Evolutionary conservation across 2,329 filamentous ascomycete species (phyloP).

Genomic region (Monosporascus sp.): DNA sequence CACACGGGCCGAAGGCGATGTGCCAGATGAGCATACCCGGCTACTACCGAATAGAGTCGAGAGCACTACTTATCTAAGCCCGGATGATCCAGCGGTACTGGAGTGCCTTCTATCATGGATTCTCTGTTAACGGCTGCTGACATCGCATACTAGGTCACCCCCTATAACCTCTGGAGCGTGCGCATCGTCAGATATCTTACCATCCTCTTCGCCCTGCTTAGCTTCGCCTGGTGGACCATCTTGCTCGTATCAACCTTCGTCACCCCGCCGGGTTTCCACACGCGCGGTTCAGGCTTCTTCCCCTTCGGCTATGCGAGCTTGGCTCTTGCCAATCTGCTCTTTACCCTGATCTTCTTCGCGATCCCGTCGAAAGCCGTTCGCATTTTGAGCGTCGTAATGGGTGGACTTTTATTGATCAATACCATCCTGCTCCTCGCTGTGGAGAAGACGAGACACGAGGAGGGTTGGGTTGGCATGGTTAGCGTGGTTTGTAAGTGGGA

Average conservation of each 20-base stretch:
- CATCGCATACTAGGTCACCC: slow-evolving; percentile 33
- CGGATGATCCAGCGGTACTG: slow-evolving; percentile 75
- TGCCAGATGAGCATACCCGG: slow-evolving; percentile 52
- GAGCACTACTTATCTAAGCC: slow-evolving; percentile 59
- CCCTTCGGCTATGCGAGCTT: slow-evolving; percentile 79
- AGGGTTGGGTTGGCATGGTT: slow-evolving; percentile 85
- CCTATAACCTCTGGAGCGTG: slow-evolving; percentile 93
- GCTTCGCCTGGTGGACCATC: slow-evolving; percentile 89
- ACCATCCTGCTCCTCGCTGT: slow-evolving; percentile 77
- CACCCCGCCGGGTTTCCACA: slow-evolving; percentile 80
- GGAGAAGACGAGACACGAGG: slow-evolving; percentile 69
- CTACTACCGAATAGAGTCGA: slow-evolving; percentile 66
- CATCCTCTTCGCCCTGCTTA: slow-evolving; percentile 67
- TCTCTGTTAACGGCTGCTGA: slow-evolving; percentile 12
- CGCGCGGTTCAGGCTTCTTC: slow-evolving; percentile 87
- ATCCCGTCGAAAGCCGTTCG: slow-evolving; percentile 77
- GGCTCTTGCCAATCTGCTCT: slow-evolving; percentile 68
- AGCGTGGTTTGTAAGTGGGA: slow-evolving; percentile 61
- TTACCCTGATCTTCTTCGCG: slow-evolving; percentile 81
- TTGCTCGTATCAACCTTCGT: slow-evolving; percentile 87
- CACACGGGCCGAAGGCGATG: slow-evolving; percentile 16
- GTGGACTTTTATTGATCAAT: slow-evolving; percentile 64
- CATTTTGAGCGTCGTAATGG: slow-evolving; percentile 64
- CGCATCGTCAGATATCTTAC: slow-evolving; percentile 75
- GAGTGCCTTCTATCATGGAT: not conserved